Evolutionary conservation across 208 protist genomes (phyloP).

Genomic region (Eutreptiella sp.): DNA sequence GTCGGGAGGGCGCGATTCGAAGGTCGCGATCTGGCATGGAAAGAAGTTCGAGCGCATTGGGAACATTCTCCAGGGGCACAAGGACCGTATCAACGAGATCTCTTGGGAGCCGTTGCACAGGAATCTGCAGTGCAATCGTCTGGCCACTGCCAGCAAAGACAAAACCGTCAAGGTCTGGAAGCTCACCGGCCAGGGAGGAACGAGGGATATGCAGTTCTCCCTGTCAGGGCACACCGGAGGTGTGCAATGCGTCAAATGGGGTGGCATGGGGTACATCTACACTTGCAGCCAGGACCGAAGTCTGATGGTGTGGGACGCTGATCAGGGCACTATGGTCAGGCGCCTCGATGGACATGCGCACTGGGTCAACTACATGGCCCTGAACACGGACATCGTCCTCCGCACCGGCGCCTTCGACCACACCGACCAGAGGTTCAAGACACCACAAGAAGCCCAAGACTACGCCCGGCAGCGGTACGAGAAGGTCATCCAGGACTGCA

Average conservation of each 20-base stretch:
- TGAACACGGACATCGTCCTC: constrained; percentile 94
- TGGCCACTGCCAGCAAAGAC: constrained; percentile 87
- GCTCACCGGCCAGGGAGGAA: constrained; percentile 34
- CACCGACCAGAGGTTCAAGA: constrained; percentile 57
- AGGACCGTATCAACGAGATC: constrained; percentile 86
- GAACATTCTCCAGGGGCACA: constrained; percentile 77
- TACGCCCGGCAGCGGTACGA: constrained; percentile 71
- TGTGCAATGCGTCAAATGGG: constrained; percentile 95
- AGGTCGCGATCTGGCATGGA: constrained; percentile 83
- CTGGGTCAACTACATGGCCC: constrained; percentile 97
- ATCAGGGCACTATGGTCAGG: constrained; percentile 54
- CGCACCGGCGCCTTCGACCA: constrained; percentile 91
- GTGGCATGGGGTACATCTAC: constrained; percentile 84
- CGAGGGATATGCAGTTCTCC: constrained; percentile 55
- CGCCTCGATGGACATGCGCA: constrained; percentile 93
- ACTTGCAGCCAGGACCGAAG: constrained; percentile 91
- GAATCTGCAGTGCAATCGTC: constrained; percentile 62
- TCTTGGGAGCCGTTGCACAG: constrained; percentile 92
- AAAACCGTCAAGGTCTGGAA: constrained; percentile 80
- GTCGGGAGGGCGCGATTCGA: constrained; percentile 85
- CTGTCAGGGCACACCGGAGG: constrained; percentile 87
- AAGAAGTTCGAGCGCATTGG: constrained; percentile 60
- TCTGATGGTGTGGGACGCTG: constrained; percentile 88
- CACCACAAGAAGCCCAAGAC: constrained; percentile 43
- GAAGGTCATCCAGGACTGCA: constrained; percentile 54